Base-by-base conservation (phyloP, 257 asterid genomes). In the Ehretia macrophylla region DNA sequence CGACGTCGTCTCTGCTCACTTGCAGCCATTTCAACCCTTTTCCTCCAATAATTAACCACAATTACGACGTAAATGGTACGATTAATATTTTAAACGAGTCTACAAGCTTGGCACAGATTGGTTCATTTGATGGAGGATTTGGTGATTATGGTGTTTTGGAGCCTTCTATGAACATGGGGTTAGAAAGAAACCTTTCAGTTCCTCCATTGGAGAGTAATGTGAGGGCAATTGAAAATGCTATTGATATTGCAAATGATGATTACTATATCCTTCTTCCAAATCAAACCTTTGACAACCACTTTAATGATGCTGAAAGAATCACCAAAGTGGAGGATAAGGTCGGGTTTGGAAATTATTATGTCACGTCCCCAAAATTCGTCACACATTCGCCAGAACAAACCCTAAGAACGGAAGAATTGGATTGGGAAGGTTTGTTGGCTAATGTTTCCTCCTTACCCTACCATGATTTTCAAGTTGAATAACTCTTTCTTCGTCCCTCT, bases 401-500 rank as follows among this genome's bases (percentile, higher is more conserved):
- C 78, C 78, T 85, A 66, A 84, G 82, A 70, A 65, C 78, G 75
- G 95, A 96, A 42, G 96, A 91, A 78, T 74, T 85, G 67, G 95
- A 85, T 77, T 91, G 96, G 98, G 96, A 91, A 69, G 94, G 92
- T 83, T 91, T 87, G 87, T 82, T 91, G 95, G 98, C 91, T 39
- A 87, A 91, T 68, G 91, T 85, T 63, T 75, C 96, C 71, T 85
- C 96, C 51, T 75, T 82, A 80, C 85, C 96, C 74, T 85, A 74
- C 81, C 86, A 87, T 75, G 96, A 87, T 81, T 90, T 85, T 76
- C 93, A 81, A 44, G 52, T 78, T 64, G 65, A 80, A 75, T 84
- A 63, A 73, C 69, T 48, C 64, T 40, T 56, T 61, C 47, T 22
- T 14, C 32, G 38, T 16, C 39, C 60, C 35, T 27, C 14, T 68